Conservation (phyloP, 2,329 filamentous ascomycete species). For the Magnaporthiopsis rhizophila region DNA sequence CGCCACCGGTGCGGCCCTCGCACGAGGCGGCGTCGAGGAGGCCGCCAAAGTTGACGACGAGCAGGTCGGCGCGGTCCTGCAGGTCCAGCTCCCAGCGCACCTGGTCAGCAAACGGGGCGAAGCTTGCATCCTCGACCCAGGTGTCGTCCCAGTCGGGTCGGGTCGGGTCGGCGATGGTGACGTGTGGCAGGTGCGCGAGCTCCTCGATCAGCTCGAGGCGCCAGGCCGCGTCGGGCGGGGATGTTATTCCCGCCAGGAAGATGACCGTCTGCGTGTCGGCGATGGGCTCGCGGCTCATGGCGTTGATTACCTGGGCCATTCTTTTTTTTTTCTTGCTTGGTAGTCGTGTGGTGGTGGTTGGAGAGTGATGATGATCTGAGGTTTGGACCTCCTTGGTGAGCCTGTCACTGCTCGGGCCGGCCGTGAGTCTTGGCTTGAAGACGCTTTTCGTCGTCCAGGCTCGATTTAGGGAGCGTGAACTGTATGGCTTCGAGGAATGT, state of each 20-base stretch:
- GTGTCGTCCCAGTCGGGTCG: constrained; percentile 47
- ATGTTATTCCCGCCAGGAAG: constrained; percentile 54
- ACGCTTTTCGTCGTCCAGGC: too few species aligned
- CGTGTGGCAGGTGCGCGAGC: constrained; percentile 30
- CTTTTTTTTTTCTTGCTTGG: too few species aligned
- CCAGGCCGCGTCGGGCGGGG: constrained; percentile 33
- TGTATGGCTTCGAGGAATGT: too few species aligned
- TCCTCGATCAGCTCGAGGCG: constrained; percentile 33
- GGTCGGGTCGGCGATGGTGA: constrained; percentile 51
- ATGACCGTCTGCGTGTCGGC: constrained; percentile 22
- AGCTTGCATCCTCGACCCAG: constrained; percentile 41
- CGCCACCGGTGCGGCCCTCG: too few species aligned
- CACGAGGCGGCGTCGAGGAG: neutral
- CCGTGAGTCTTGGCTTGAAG: too few species aligned
- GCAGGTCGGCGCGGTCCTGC: constrained; percentile 42
- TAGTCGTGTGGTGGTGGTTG: neutral
- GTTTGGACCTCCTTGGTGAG: too few species aligned
- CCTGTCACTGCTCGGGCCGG: too few species aligned
- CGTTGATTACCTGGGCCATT: neutral
- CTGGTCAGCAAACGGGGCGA: constrained; percentile 42
- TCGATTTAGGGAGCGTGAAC: too few species aligned
- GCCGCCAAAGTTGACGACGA: constrained; percentile 48
- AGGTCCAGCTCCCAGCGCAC: constrained; percentile 54
- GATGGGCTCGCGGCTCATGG: neutral
- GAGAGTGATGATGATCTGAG: too few species aligned